phyloP scores from a whole-genome alignment of 2,329 filamentous ascomycete genomes.

The Aureobasidium sp. region DNA sequence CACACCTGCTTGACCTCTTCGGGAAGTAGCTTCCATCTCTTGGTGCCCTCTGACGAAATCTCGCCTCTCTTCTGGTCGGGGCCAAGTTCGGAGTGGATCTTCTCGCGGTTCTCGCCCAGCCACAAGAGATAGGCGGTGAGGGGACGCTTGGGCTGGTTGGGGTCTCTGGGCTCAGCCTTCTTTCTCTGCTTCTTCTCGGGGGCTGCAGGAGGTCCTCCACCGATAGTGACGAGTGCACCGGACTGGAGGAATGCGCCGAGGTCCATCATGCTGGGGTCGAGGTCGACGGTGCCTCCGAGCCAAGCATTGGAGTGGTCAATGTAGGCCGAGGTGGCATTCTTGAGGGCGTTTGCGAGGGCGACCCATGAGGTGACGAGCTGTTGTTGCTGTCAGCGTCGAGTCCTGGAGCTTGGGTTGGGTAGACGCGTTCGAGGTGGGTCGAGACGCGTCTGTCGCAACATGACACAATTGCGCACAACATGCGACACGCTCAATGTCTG shows the following conservation, averaged over 20 bases:
- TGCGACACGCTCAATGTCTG: not conserved
- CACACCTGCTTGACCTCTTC: conserved; percentile 62
- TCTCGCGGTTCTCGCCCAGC: conserved; percentile 77
- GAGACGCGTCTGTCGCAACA: conserved; percentile 13
- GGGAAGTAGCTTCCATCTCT: conserved; percentile 74
- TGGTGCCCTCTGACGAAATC: conserved; percentile 79
- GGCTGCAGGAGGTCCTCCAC: conserved; percentile 17
- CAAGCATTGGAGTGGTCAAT: conserved; percentile 82
- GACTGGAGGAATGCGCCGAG: conserved; percentile 9
- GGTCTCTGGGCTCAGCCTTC: conserved; percentile 56
- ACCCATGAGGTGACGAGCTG: conserved; percentile 72
- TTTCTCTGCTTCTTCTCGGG: conserved; percentile 28
- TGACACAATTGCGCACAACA: conserved; percentile 12
- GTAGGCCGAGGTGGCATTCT: conserved; percentile 74
- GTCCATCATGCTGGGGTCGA: conserved; percentile 22
- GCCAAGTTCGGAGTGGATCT: conserved; percentile 62
- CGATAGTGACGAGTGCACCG: conserved; percentile 13
- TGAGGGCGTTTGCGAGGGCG: conserved; percentile 71
- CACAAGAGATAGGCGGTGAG: conserved; percentile 93
- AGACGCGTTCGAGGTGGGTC: conserved; percentile 17
- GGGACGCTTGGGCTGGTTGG: conserved; percentile 89
- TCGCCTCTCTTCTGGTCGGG: conserved; percentile 61
- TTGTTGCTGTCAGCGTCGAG: conserved; percentile 32
- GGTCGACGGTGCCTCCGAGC: conserved; percentile 45
- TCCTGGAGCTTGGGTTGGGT: conserved; percentile 2